Base-by-base conservation (phyloP, 768 basidiomycete species). In the Gloeopeniophorella convolvens region DNA sequence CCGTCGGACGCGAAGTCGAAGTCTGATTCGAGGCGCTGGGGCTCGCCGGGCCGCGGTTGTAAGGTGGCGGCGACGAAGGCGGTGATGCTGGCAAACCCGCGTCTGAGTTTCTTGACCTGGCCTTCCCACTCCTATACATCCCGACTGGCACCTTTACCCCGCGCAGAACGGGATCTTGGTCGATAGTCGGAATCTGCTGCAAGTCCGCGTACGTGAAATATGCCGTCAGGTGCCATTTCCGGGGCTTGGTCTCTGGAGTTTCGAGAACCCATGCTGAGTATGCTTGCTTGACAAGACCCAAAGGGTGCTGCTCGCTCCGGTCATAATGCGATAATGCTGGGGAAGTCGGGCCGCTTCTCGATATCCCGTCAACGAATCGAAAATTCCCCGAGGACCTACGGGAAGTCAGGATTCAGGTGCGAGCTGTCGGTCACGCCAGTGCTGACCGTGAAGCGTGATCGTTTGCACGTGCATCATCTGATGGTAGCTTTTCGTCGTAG, bases 201-300 rank as follows among this genome's bases (percentile, higher is more conserved):
- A 68, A 60, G 57, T 73, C 72, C 9, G 63, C 63, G 56, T 71
- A 70, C 24, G 65, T 70, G 63, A 70, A 70, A 52, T 70, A 72
- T 31, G 67, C 66, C 41, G 81, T 82, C 49, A 83, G 67, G 62
- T 83, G 83, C 79, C 79, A 83, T 65, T 83, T 83, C 59, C 77
- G 72, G 40, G 77, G 77, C 53, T 65, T 69, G 5, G 70, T 64
- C 48, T 71, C 71, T 18, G 70, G 69, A 45, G 70, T 64, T 35
- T 71, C 66, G 20, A 68, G 60, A 12, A 83, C 78, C 73, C 75
- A 80, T 20, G 79, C 81, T 15, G 81, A 83, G 62, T 85, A 85
- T n/a, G 82, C 79, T 61, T 83, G 82, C 63, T 83, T 83, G 46
- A 83, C 76, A 42, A 85, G 69, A 18, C 81, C 81, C 11, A 70